phyloP scores from a whole-genome alignment of 2,329 filamentous ascomycete species.

The Pseudocercospora macadamiae region DNA sequence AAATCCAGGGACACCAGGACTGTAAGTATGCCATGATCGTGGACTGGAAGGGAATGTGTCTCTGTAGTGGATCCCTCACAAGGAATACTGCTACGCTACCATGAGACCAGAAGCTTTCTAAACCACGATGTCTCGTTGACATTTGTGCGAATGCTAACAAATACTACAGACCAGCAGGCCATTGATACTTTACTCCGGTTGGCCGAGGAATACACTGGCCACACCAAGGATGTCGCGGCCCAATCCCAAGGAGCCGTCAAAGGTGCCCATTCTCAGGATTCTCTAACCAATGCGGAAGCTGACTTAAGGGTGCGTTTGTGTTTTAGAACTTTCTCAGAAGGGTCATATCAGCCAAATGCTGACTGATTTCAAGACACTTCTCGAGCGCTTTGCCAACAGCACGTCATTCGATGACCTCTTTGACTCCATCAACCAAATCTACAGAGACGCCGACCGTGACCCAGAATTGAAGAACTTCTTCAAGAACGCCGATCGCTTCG shows the following conservation, averaged over 20 bases:
- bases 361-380: slow-evolving; percentile 67
- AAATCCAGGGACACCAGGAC: slow-evolving; percentile 93
- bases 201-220: slow-evolving; percentile 80
- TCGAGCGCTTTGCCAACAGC: slow-evolving; percentile 94
- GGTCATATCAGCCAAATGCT: slow-evolving; percentile 48
- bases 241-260: slow-evolving; percentile 71
- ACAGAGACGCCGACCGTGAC: slow-evolving; percentile 83
- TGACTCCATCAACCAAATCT: slow-evolving; percentile 81
- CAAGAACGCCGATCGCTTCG: slow-evolving; percentile 72
- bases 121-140: too few relatives aligned
- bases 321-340: slow-evolving; percentile 44
- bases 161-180: slow-evolving; percentile 71
- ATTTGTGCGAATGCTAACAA: slow-evolving; percentile 40
- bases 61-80: not conserved
- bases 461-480: slow-evolving; percentile 90
- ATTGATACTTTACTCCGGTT: slow-evolving; percentile 82
- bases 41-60: not conserved
- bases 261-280: slow-evolving; percentile 67
- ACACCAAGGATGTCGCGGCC: slow-evolving; percentile 67
- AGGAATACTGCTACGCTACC: not conserved
- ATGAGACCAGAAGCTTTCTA: not conserved
- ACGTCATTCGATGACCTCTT: slow-evolving; percentile 88
- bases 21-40: slow-evolving; percentile 54
- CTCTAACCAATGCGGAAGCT: slow-evolving; percentile 71
- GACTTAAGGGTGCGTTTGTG: slow-evolving; percentile 68